A percentile compares a stretch with the other conserved stretches of the same genome.
Evolutionary conservation across 495 filamentous ascomycete species (phyloP).

Genomic region (Niebla homalea): DNA sequence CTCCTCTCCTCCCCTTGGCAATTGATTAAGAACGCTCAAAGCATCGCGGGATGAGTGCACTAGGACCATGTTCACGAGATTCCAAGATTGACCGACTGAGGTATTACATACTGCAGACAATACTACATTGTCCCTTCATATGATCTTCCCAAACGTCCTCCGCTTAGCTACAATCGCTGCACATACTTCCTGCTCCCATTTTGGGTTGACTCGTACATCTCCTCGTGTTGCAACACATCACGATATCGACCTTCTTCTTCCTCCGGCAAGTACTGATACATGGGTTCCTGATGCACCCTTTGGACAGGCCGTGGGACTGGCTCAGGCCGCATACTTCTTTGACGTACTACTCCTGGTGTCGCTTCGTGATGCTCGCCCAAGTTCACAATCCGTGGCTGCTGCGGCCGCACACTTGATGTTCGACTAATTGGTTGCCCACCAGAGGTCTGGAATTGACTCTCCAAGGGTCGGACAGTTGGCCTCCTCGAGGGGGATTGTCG

Average conservation of each 20-base stretch:
- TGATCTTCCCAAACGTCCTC: too few relatives aligned
- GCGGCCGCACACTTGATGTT: constrained; percentile 39
- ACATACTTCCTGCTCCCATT: constrained; percentile 5
- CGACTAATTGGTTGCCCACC: constrained; percentile 32
- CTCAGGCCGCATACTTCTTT: constrained; percentile 29
- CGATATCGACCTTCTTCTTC: constrained; percentile 9
- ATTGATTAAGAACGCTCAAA: too few relatives aligned
- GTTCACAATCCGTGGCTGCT: constrained; percentile 16
- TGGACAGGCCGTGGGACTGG: constrained; percentile 2
- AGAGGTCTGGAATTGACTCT: constrained; percentile 39
- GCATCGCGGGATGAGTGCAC: too few relatives aligned
- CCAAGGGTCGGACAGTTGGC: constrained; percentile 43
- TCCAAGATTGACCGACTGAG: too few relatives aligned
- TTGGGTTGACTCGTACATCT: constrained; percentile 3
- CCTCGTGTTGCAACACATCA: constrained; percentile 1
- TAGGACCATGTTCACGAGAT: too few relatives aligned
- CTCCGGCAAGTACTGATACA: constrained; percentile 11
- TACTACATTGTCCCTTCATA: too few relatives aligned
- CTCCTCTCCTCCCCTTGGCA: too few relatives aligned
- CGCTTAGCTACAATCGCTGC: too few relatives aligned
- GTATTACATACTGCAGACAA: too few relatives aligned
- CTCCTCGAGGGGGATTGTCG: constrained; percentile 43
- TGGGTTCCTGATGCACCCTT: constrained; percentile 3
- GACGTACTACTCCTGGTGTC: constrained; percentile 16
- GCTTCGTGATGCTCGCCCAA: constrained; percentile 11